Base-by-base conservation (phyloP, 2,329 filamentous ascomycete species). In the Orbilia brochopaga region DNA sequence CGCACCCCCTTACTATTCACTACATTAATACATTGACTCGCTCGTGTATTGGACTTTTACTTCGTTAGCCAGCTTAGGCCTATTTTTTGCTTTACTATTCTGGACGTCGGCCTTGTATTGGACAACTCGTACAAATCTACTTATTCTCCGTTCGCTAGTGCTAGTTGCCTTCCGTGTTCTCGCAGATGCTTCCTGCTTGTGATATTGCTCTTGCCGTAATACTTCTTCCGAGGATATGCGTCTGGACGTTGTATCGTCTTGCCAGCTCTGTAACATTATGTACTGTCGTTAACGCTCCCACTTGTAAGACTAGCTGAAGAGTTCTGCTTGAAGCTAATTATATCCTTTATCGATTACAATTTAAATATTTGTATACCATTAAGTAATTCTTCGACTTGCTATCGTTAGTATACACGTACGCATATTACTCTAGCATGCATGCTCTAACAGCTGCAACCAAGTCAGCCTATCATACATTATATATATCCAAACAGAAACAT, bases 11-110 rank as follows among this genome's bases (percentile, higher is more conserved):
- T 21, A 10, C 53, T 58, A n/a, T 19, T 58, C 46, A 48, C 30
- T 64, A 51, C 46, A 51, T 37, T 70, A 64, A 59, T 63, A 52
- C 42, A 42, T 50, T 51, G 35, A 3, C 54, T 54, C 27, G 44
- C 55, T 69, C 37, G 35, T 69, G 51, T 61, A 69, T 69, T 51
- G 56, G 52, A 17, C 44, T 40, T 53, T 44, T 51, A 19, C 35
- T 69, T 55, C 48, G 35, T 70, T 59, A 35, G 48, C 52, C 17
- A 50, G 51, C 21, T 44, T 57, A 23, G 37, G 23, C 11, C 46
- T 27, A 24, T 51, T 13, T 15, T 53, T 19, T 17, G 32, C 30
- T 42, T 24, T 61, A 17, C 37, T 52, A 53, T 57, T 48, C 48
- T 53, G n/a, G 52, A n/a, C n/a, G n/a, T n/a, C 53, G 54, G 44